phyloP scores from a whole-genome alignment of 129 eudicot genomes.

The Flaveria ramosissima region DNA sequence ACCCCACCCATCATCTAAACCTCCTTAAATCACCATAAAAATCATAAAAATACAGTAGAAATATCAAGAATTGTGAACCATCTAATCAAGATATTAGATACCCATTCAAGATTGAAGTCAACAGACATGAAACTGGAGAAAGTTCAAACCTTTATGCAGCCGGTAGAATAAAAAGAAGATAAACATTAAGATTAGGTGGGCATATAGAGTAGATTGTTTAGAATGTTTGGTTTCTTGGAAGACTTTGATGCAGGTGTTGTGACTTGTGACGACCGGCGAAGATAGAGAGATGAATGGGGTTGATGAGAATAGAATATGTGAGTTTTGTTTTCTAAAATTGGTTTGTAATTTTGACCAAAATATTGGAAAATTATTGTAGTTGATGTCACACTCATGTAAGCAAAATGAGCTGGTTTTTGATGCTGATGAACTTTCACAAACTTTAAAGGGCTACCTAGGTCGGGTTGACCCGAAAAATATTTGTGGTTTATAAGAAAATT shows the following conservation, averaged over 20 bases:
- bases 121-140: constrained; percentile 25
- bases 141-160: constrained; percentile 28
- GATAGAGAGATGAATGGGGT: constrained; percentile 16
- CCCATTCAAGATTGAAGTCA: constrained; percentile 27
- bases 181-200: constrained; percentile 24
- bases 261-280: constrained; percentile 32
- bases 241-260: constrained; percentile 27
- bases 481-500: background rate
- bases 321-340: constrained; percentile 21
- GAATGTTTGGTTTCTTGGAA: constrained; percentile 1
- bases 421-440: background rate
- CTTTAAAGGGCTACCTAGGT: too few species aligned
- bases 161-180: constrained; percentile 6
- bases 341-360: constrained; percentile 14
- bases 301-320: constrained; percentile 17
- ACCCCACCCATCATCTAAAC: constrained; percentile 1
- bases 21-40: background rate
- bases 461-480: constrained; percentile 16
- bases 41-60: background rate
- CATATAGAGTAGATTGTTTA: constrained; percentile 8
- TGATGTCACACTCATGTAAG: constrained; percentile 29
- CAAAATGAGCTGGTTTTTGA: constrained; percentile 21
- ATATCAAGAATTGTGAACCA: constrained; percentile 16
- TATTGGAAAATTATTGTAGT: constrained; percentile 11
- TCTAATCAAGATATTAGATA: background rate